phyloP scores from a whole-genome alignment of 2,329 filamentous ascomycete species.

The Dothistroma septosporum region DNA sequence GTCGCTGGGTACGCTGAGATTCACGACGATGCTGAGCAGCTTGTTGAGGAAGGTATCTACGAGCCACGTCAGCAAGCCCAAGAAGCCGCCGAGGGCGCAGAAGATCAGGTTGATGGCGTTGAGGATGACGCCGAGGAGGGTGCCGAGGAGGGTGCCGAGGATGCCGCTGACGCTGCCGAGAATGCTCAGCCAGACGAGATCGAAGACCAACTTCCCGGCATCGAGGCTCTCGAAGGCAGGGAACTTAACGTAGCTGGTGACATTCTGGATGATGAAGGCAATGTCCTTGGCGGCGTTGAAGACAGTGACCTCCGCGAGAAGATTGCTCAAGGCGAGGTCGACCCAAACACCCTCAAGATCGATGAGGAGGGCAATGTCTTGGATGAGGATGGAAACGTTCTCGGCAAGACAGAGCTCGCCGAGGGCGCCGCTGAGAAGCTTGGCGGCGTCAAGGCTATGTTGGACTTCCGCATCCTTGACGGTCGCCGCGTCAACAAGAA shows the following conservation, averaged over 20 bases:
- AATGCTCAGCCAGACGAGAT: constrained; percentile 33
- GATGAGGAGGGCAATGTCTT: constrained; percentile 51
- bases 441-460: constrained; percentile 38
- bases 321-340: constrained; percentile 37
- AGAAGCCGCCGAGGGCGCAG: constrained; percentile 40
- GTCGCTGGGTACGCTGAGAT: constrained; percentile 51
- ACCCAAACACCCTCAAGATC: constrained; percentile 48
- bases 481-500: constrained; percentile 57
- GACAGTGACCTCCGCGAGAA: constrained; percentile 41
- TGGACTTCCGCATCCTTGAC: constrained; percentile 46
- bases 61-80: constrained; percentile 41
- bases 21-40: constrained; percentile 42
- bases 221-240: constrained; percentile 50
- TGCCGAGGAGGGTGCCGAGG: constrained; percentile 30
- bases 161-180: constrained; percentile 30
- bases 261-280: constrained; percentile 47
- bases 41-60: constrained; percentile 44
- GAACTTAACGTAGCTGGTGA: constrained; percentile 49
- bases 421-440: constrained; percentile 48
- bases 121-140: constrained; percentile 31
- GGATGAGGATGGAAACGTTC: constrained; percentile 49
- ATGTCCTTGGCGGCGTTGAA: constrained; percentile 48
- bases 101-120: constrained; percentile 33
- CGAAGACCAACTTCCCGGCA: constrained; percentile 49
- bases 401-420: constrained; percentile 49